These are phyloP conservation scores for Endoconidiophora polonica DNA, from an alignment of 2,329 filamentous ascomycete genomes.

Conservation along the genomic window DNA sequence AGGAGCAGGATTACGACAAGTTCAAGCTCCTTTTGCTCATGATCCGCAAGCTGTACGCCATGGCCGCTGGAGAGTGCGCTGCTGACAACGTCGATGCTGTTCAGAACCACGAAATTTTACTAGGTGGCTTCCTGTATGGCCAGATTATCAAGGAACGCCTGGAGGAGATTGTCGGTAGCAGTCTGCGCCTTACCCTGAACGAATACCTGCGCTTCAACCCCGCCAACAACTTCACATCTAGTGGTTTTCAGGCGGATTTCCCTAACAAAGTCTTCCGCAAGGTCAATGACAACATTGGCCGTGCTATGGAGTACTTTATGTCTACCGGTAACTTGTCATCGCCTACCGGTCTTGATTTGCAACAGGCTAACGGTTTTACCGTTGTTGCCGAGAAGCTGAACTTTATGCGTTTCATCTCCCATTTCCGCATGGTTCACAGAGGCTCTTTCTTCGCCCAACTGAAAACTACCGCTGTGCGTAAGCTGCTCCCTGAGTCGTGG, in stretches of 20 bases:
- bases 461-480: slow-evolving; percentile 93
- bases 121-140: slow-evolving; percentile 85
- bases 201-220: slow-evolving; percentile 40
- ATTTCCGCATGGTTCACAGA: slow-evolving; percentile 98
- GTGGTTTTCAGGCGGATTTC: slow-evolving; percentile 67
- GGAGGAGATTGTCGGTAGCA: slow-evolving; percentile 62
- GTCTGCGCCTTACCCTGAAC: slow-evolving; percentile 34
- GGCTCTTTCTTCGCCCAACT: slow-evolving; percentile 97
- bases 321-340: slow-evolving; percentile 89
- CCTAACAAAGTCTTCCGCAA: slow-evolving; percentile 58
- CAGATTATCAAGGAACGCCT: slow-evolving; percentile 91
- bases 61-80: slow-evolving; percentile 82
- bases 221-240: slow-evolving; percentile 57
- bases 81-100: slow-evolving; percentile 94
- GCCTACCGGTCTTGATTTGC: slow-evolving; percentile 80
- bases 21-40: slow-evolving; percentile 90
- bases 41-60: slow-evolving; percentile 84
- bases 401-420: slow-evolving; percentile 94
- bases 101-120: slow-evolving; percentile 85
- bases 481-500: slow-evolving; percentile 91
- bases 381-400: slow-evolving; percentile 98
- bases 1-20: slow-evolving; percentile 75
- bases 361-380: slow-evolving; percentile 87
- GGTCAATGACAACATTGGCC: slow-evolving; percentile 77
- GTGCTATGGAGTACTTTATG: slow-evolving; percentile 82